phyloP scores from a whole-genome alignment of 1,284 basidiomycete genomes.

The Rhizoctonia solani region DNA sequence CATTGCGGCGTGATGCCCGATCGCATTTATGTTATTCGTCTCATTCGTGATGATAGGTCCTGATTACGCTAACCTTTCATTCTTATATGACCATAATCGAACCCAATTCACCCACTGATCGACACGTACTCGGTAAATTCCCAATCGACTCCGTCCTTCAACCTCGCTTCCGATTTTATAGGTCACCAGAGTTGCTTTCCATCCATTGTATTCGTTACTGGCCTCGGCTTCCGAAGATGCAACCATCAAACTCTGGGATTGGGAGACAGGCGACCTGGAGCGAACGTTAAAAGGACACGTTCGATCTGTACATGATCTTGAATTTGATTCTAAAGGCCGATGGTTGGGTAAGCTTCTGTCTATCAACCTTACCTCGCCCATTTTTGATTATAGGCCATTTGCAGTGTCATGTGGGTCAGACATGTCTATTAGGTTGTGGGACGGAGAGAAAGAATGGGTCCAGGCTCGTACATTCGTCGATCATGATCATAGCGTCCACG shows the following conservation, averaged over 20 bases:
- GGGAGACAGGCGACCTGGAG: constrained; percentile 93
- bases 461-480: constrained; percentile 85
- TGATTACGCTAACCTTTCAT: constrained; percentile 15
- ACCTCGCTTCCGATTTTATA: neutral
- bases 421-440: constrained; percentile 90
- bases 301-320: constrained; percentile 83
- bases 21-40: constrained; percentile 25
- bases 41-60: constrained; percentile 2
- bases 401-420: constrained; percentile 88
- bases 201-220: constrained; percentile 81
- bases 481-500: constrained; percentile 89
- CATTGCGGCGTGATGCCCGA: neutral
- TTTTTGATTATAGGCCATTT: constrained; percentile 22
- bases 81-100: constrained; percentile 17
- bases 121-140: neutral
- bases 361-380: neutral
- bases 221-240: constrained; percentile 87
- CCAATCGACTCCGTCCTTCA: constrained; percentile 32
- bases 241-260: constrained; percentile 92
- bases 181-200: constrained; percentile 80
- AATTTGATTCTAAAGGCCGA: constrained; percentile 85
- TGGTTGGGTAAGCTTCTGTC: constrained; percentile 63
- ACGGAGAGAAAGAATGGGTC: constrained; percentile 85
- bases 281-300: constrained; percentile 91
- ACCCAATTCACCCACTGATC: neutral